phyloP scores from a whole-genome alignment of 2,329 filamentous ascomycete species.

The Fusarium piperis region DNA sequence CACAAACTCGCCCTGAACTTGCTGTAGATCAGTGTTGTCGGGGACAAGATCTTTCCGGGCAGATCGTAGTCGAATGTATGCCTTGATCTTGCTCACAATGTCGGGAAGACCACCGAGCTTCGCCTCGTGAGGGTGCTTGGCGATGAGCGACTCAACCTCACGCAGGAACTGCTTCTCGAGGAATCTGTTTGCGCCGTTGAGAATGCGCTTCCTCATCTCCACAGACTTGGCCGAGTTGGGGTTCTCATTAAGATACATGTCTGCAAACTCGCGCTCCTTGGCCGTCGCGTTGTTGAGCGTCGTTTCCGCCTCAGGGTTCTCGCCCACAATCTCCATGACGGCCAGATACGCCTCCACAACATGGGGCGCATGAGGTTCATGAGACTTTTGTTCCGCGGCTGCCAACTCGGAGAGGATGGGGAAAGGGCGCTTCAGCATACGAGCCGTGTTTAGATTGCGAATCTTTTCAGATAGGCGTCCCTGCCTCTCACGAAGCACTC shows the following conservation, averaged over 20 bases:
- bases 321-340: conserved; percentile 80
- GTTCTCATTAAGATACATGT: conserved; percentile 80
- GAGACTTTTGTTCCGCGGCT: conserved; percentile 75
- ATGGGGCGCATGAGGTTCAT: conserved; percentile 77
- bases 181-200: conserved; percentile 81
- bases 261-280: conserved; percentile 79
- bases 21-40: conserved; percentile 82
- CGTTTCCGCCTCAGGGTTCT: conserved; percentile 69
- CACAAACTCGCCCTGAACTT: conserved; percentile 82
- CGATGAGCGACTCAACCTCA: conserved; percentile 80
- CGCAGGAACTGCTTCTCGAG: conserved; percentile 84
- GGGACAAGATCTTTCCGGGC: conserved; percentile 84
- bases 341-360: conserved; percentile 86
- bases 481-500: conserved; percentile 85
- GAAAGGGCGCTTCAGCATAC: conserved; percentile 73
- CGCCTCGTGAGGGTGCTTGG: conserved; percentile 87
- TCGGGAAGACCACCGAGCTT: conserved; percentile 90
- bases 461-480: conserved; percentile 82
- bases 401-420: conserved; percentile 81
- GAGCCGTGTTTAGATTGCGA: conserved; percentile 78
- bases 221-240: conserved; percentile 71
- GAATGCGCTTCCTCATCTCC: conserved; percentile 79
- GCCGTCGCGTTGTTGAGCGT: conserved; percentile 71
- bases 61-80: conserved; percentile 85
- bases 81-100: conserved; percentile 88